Evolutionary conservation across 140 eudicot species (phyloP).

Genomic region (Senecio squalidus): DNA sequence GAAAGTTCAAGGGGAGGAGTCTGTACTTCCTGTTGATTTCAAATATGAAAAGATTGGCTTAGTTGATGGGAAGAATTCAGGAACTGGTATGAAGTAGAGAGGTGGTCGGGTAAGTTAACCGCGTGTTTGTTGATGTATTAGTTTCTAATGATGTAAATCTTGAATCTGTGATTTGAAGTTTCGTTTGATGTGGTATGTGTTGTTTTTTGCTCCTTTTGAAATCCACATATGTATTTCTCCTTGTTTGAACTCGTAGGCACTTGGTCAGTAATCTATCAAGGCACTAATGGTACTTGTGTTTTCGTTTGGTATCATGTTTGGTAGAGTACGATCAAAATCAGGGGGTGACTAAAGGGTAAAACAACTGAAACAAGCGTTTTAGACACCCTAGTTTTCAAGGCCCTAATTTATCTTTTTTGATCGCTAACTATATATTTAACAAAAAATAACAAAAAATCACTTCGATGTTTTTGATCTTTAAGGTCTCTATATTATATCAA

Average conservation of each 20-base stretch:
- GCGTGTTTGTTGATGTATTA: background rate
- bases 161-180: constrained; percentile 18
- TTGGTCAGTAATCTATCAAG: background rate
- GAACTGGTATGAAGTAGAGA: constrained; percentile 35
- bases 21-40: constrained; percentile 35
- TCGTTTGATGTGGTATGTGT: constrained; percentile 2
- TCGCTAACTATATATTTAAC: too few relatives aligned
- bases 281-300: background rate
- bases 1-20: constrained; percentile 19
- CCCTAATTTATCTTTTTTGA: too few relatives aligned
- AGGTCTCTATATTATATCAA: too few relatives aligned
- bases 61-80: constrained; percentile 34
- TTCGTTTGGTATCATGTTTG: background rate
- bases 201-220: constrained; percentile 10
- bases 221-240: constrained; percentile 10
- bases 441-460: too few relatives aligned
- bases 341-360: too few relatives aligned
- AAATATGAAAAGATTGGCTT: constrained; percentile 59
- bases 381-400: too few relatives aligned
- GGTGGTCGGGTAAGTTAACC: constrained; percentile 10
- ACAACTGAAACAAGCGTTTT: too few relatives aligned
- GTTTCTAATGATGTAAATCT: constrained; percentile 12
- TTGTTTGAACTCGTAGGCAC: background rate
- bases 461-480: too few relatives aligned
- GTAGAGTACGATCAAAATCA: too few relatives aligned